Conservation (phyloP, 768 basidiomycete genomes). For the Suillus fuscotomentosus region DNA sequence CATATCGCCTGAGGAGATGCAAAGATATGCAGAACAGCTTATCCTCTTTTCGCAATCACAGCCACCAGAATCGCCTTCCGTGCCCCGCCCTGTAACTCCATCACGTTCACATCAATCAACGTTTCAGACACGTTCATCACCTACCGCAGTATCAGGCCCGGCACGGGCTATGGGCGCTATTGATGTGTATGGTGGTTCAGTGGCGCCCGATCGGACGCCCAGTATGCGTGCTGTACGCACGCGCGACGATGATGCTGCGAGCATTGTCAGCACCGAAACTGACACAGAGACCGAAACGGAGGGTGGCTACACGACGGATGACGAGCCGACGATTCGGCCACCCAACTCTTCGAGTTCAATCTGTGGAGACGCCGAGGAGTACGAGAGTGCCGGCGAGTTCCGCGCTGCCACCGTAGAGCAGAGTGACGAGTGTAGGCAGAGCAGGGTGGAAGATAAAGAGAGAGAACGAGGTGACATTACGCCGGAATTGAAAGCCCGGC, state of each 20-base stretch:
- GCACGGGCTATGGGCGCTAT: constrained; percentile 54
- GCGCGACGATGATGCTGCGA: constrained; percentile 32
- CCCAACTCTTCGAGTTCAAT: constrained; percentile 38
- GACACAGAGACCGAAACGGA: constrained; percentile 51
- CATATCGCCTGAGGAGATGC: constrained; percentile 89
- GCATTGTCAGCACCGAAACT: constrained; percentile 34
- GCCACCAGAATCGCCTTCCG: constrained; percentile 20
- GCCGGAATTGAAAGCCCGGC: constrained; percentile 31
- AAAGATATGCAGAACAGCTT: constrained; percentile 90
- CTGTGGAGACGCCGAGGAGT: constrained; percentile 37
- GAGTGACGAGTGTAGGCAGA: neutral
- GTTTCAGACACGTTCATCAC: constrained; percentile 17
- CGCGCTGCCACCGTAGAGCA: constrained; percentile 14
- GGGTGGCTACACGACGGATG: constrained; percentile 65
- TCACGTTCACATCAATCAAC: constrained; percentile 13
- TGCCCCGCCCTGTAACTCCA: constrained; percentile 20
- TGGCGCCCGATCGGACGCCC: constrained; percentile 33
- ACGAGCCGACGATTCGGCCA: constrained; percentile 80
- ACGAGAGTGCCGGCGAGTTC: constrained; percentile 29
- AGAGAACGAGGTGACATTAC: constrained; percentile 30
- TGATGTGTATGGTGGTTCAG: constrained; percentile 47
- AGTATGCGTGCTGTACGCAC: constrained; percentile 21
- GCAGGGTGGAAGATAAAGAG: neutral
- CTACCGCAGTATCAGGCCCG: constrained; percentile 30
- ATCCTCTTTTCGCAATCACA: constrained; percentile 60